These are phyloP conservation scores for Hyaloperonospora arabidopsidis DNA, from an alignment of 352 stramenopile genomes.

Conservation along the genomic window DNA sequence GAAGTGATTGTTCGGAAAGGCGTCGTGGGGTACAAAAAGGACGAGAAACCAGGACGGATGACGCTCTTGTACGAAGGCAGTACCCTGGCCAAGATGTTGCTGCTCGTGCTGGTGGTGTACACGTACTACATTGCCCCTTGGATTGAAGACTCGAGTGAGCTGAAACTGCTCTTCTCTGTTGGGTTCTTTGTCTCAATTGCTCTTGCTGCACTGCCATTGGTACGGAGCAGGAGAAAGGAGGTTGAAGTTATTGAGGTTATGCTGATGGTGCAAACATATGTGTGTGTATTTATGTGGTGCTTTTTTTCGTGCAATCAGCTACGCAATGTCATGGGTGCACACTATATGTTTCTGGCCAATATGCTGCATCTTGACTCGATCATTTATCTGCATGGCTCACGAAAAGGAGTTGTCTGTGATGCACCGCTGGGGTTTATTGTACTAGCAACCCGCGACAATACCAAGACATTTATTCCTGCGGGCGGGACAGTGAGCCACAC, in stretches of 20 bases:
- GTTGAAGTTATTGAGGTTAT: background rate
- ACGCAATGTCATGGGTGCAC: slow-evolving; percentile 58
- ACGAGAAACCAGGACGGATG: slow-evolving; percentile 48
- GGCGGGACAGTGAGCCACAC: slow-evolving; percentile 42
- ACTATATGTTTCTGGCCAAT: slow-evolving; percentile 74
- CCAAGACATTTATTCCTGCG: slow-evolving; percentile 61
- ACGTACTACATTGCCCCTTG: slow-evolving; percentile 55
- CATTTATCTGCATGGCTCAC: slow-evolving; percentile 37
- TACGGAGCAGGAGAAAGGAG: slow-evolving; percentile 12
- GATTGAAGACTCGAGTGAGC: slow-evolving; percentile 43
- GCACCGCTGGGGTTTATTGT: slow-evolving; percentile 63
- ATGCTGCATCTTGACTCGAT: slow-evolving; percentile 52
- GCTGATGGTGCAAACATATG: background rate
- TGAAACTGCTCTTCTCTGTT: slow-evolving; percentile 48
- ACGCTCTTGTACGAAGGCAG: slow-evolving; percentile 63
- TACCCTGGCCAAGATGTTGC: slow-evolving; percentile 57
- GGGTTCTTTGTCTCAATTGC: slow-evolving; percentile 68
- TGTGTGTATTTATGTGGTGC: background rate
- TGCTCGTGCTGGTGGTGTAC: slow-evolving; percentile 68
- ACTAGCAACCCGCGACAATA: slow-evolving; percentile 43
- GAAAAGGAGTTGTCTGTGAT: slow-evolving; percentile 44
- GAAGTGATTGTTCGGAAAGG: slow-evolving; percentile 63
- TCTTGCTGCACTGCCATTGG: slow-evolving; percentile 46
- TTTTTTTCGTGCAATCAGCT: slow-evolving; percentile 28
- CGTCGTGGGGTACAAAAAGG: slow-evolving; percentile 49